Base-by-base conservation (phyloP, 1,284 basidiomycete genomes). In the Cryptococcus sp. region DNA sequence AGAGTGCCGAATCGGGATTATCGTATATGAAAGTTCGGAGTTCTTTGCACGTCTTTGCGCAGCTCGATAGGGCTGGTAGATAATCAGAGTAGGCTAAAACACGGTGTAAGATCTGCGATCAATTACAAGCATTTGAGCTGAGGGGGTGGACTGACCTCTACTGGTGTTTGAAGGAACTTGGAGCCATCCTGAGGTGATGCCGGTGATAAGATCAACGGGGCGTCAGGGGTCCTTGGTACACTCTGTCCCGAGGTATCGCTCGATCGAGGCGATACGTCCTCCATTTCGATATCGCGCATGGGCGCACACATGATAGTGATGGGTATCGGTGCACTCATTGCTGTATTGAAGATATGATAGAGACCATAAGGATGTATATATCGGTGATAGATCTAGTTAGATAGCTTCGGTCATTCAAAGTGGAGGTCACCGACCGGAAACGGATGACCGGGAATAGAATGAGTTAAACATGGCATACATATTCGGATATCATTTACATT, bases 1-100 rank as follows among this genome's bases (percentile, higher is more conserved):
- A 73, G 9, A 73, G 49, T 7, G 64, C 61, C 46, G 57, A 48
- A 45, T 73, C 68, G n/a, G 65, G 59, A 45, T 67, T 60, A 65
- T 63, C 52, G 53, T 70, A 71, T 21, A 73, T 61, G 46, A 67
- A 63, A 7, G 57, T 53, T 43, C 61, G 49, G 9, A 73, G 56
- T 21, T 62, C 57, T 14, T 55, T 51, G 45, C 69, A 73, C 2
- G 62, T 63, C 46, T 55, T 52, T 1, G 71, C 68, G 13, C 53
- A 55, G 4, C 28, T 22, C 1, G 64, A 56, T 2, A 71, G 44
- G 0, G 49, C 45, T 0, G 50, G 14, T 0, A 55, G 49, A 22
- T 63, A 53, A 1, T 60, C 56, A n/a, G 46, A 52, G 7, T 59
- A 67, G 16, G 59, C 57, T 16, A 73, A 53, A 2, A 73, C 59